These are phyloP conservation scores for Corylus heterophylla DNA, from an alignment of 306 rosid species.

Conservation along the genomic window DNA sequence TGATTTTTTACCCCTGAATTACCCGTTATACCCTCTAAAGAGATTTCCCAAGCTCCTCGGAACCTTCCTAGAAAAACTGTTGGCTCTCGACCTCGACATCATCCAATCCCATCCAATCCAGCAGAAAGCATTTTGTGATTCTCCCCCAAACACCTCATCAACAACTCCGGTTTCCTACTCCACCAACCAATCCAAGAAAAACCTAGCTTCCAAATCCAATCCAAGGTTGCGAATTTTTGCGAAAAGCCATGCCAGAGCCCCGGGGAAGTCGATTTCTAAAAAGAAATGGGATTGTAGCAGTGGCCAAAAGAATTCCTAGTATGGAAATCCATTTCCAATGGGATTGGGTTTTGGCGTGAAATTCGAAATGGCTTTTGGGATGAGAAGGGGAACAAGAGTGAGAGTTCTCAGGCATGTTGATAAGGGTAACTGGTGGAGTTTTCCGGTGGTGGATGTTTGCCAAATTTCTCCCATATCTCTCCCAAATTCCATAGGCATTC, in stretches of 20 bases:
- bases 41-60: no score
- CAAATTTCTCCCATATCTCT: constrained; percentile 79
- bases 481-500: constrained; percentile 48
- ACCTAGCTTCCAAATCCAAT: constrained; percentile 35
- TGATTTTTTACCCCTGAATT: no score
- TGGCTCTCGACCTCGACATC: no score
- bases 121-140: no score
- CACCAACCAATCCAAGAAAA: constrained; percentile 36
- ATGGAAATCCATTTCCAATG: constrained; percentile 45
- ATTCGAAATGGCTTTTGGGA: constrained; percentile 49
- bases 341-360: constrained; percentile 56
- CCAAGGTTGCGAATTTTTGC: constrained; percentile 35
- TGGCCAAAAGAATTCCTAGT: constrained; percentile 24
- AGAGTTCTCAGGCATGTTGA: constrained; percentile 67
- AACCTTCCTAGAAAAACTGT: no score
- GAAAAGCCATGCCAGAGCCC: constrained; percentile 62
- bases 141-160: constrained; percentile 17
- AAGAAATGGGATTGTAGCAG: constrained; percentile 12
- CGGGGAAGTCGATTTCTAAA: constrained; percentile 64
- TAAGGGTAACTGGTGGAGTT: constrained; percentile 78
- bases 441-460: constrained; percentile 71
- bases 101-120: no score
- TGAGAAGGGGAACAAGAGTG: constrained; percentile 29
- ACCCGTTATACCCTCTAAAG: no score
- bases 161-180: constrained; percentile 48